Evolutionary conservation across 2,329 filamentous ascomycete genomes (phyloP), one percentile per base, ranked within the genome.

Genomic region (Alternaria sp.): DNA sequence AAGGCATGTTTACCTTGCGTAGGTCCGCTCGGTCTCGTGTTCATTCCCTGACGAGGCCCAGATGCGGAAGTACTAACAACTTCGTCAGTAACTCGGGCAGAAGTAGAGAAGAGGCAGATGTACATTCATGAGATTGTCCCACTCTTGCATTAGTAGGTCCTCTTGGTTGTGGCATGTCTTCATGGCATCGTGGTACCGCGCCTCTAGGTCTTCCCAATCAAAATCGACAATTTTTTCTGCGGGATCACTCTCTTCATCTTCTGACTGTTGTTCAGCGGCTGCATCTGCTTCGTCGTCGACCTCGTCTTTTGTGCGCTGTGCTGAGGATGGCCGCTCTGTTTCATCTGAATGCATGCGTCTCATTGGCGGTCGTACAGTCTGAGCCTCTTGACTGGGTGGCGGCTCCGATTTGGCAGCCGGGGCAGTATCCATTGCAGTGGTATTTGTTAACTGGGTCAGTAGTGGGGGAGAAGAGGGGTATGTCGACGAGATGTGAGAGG

Each of bases 131-230:
- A 82, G 70, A 23, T 84, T 80, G 15, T 89, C 84, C 67, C 91
- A 93, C 65, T 94, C 90, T 20, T 87, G 84, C 57, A 91, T 81
- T 47, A 95, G 83, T 28, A 87, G 83, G 47, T 85, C 84, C 75
- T 97, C 93, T 3, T 88, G 82, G 3, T 84, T 82, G 55, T 89
- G 86, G 33, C 90, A 87, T 44, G 89, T 84, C 14, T 83, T 80
- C 71, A 97, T 87, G 18, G 88, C 88, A 56, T 86, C 82, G 63
- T 90, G 85, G 71, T 94, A 97, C 45, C 88, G 87, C 2, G 82
- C 75, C 78, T 94, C 86, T 30, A 97, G 89, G n/a, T 90, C 86
- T 3, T 89, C 84, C 94, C 94, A 97, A 79, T 94, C 88, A 73
- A 92, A 93, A 74, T 81, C 58, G 49, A 82, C 80, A 64, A 92